Percentiles rank a stretch among this genome's conserved stretches.
phyloP scores from a whole-genome alignment of 108 stramenopile genomes.

The Fragilaria radians region DNA sequence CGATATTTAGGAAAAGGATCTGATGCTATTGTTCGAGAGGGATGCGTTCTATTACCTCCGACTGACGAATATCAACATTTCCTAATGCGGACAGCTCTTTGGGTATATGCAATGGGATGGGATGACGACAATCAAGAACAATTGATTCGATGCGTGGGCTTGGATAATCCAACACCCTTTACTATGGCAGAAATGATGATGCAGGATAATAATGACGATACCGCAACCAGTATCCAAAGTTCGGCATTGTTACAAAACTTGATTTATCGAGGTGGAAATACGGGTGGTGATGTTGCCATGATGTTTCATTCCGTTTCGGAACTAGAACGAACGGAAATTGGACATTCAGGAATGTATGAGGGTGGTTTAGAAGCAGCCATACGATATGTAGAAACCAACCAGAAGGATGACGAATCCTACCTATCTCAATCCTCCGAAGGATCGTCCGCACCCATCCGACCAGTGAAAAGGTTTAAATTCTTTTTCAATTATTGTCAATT shows the following conservation, averaged over 20 bases:
- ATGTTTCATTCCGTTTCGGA: slow-evolving; percentile 61
- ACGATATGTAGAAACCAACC: slow-evolving; percentile 8
- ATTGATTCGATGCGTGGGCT: slow-evolving; percentile 69
- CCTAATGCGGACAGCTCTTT: slow-evolving; percentile 64
- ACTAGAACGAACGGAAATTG: slow-evolving; percentile 47
- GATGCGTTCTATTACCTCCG: slow-evolving; percentile 65
- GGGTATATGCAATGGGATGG: slow-evolving; percentile 67
- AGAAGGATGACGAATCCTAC: slow-evolving; percentile 23
- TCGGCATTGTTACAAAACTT: slow-evolving; percentile 37
- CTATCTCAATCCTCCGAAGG: slow-evolving; percentile 29
- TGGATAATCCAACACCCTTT: slow-evolving; percentile 84
- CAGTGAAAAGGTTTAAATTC: slow-evolving; percentile 74
- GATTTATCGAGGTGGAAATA: slow-evolving; percentile 67
- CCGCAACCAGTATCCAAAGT: slow-evolving; percentile 14
- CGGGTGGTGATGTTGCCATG: slow-evolving; percentile 49
- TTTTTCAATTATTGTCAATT: slow-evolving; percentile 80
- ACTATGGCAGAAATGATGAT: slow-evolving; percentile 68
- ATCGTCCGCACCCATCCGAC: too few species aligned
- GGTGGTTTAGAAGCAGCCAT: slow-evolving; percentile 57
- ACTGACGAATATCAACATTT: slow-evolving; percentile 73
- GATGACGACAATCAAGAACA: slow-evolving; percentile 45
- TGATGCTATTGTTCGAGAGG: slow-evolving; percentile 66
- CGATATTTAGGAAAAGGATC: slow-evolving; percentile 57
- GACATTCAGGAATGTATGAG: slow-evolving; percentile 61
- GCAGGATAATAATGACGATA: not conserved